These are phyloP conservation scores for Tetracladium maxilliforme DNA, from an alignment of 2,329 filamentous ascomycete genomes.

Conservation along the genomic window DNA sequence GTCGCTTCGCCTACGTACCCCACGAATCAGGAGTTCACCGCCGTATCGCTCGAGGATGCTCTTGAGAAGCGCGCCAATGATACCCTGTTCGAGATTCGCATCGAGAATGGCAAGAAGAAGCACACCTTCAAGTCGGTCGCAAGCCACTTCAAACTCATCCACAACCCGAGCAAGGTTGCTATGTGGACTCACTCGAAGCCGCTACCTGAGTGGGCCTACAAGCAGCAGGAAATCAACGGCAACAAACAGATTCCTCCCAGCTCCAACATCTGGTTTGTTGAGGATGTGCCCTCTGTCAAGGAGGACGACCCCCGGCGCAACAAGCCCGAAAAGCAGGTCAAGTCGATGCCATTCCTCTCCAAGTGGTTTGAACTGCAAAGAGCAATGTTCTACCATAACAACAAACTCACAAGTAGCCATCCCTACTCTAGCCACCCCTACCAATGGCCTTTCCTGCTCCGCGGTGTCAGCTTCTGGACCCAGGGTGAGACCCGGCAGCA, in stretches of 20 bases:
- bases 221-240: constrained; percentile 97
- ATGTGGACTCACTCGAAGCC: constrained; percentile 98
- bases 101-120: constrained; percentile 68
- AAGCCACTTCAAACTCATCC: constrained; percentile 89
- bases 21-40: constrained; percentile 97
- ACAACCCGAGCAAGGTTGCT: constrained; percentile 87
- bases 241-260: constrained; percentile 88
- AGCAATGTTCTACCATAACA: constrained; percentile 99
- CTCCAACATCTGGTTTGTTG: constrained; percentile 89
- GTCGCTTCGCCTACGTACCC: constrained; percentile 93
- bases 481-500: constrained; percentile 89
- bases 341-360: constrained; percentile 71
- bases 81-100: constrained; percentile 81
- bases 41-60: constrained; percentile 58
- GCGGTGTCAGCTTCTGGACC: constrained; percentile 98
- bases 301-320: constrained; percentile 57
- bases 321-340: constrained; percentile 66
- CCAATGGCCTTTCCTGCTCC: constrained; percentile 94
- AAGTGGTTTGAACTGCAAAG: constrained; percentile 96
- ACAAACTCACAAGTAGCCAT: constrained; percentile 90
- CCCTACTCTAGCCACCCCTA: constrained; percentile 91
- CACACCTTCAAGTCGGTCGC: constrained; percentile 85
- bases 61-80: constrained; percentile 66
- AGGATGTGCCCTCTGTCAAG: constrained; percentile 73
- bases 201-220: constrained; percentile 93